Evolutionary conservation across 805 yeast genomes (phyloP), one percentile per base, ranked within the genome.

Genomic region (Kazachstania bromeliacearum): DNA sequence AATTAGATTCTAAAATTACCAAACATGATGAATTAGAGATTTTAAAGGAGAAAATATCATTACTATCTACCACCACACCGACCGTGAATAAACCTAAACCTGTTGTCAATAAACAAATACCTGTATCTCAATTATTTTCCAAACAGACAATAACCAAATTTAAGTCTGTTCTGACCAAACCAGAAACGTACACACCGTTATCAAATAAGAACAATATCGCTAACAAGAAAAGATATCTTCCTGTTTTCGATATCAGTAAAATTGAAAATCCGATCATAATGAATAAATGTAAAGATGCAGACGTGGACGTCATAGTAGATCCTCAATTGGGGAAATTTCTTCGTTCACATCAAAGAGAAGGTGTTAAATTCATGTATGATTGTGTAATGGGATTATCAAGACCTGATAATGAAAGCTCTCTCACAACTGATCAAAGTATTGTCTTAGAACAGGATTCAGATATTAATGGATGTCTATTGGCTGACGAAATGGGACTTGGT

Each of bases 401-500:
- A 24, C 15, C 35, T 7, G 30, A 21, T 20, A 26, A 12, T 7
- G 25, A 16, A 8, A 25, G 24, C 2, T 31, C 7, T 7, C 39
- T 36, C n/a, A 15, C 33, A 6, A 41, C 46, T 1, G 20, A 46
- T 2, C 40, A 41, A 20, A 39, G 50, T 21, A 7, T 44, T 2
- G 15, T 44, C 12, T 34, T 52, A 18, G 54, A 56, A 13, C 36
- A 41, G 7, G 58, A 55, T 36, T 38, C 48, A 6, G 55, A 50
- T 31, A 45, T 59, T 13, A 47, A 60, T 29, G 97, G 98, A 0
- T 88, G 89, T 2, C 60, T 92, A 4, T 58, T 92, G 29, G 98
- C 98, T 0, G 98, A 92, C 58, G 97, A 89, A 48, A 92, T 92
- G 98, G 98, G 98, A 0, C 64, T 92, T 13, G 96, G 96, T 2